Evolutionary conservation across 192 early-diverging fungal genomes (phyloP).

Genomic region (Dissophora ornata): DNA sequence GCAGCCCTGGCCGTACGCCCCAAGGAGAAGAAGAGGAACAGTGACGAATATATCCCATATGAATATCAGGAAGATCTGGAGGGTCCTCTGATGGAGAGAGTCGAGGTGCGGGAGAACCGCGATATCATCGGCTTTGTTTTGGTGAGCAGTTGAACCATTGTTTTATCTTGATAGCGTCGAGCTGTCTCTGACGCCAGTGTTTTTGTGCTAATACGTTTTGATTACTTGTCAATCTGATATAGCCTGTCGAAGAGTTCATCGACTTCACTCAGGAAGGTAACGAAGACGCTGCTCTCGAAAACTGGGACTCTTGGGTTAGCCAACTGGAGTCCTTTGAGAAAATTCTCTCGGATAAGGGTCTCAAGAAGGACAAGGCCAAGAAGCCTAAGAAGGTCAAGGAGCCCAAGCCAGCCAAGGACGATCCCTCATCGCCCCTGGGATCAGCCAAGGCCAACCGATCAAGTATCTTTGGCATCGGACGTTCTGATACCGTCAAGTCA

Average conservation of each 20-base stretch:
- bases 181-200: not conserved
- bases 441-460: constrained; percentile 40
- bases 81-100: constrained; percentile 50
- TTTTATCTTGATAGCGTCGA: not conserved
- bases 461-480: constrained; percentile 34
- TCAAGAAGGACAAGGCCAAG: constrained; percentile 41
- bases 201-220: not conserved
- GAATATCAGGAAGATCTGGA: constrained; percentile 49
- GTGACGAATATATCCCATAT: constrained; percentile 44
- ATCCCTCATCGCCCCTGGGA: not conserved
- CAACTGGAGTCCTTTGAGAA: constrained; percentile 49
- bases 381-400: constrained; percentile 39
- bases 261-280: constrained; percentile 32
- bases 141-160: constrained; percentile 15
- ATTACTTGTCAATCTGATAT: not conserved
- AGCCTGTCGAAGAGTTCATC: constrained; percentile 37
- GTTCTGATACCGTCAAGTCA: constrained; percentile 42
- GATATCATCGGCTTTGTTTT: constrained; percentile 43
- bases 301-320: constrained; percentile 54
- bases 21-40: constrained; percentile 36
- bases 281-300: constrained; percentile 39
- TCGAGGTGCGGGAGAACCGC: constrained; percentile 36
- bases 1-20: constrained; percentile 10
- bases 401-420: not conserved
- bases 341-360: constrained; percentile 39